Evolutionary conservation across 2,329 filamentous ascomycete genomes (phyloP).

Genomic region (Ceratocystis smalleyi): DNA sequence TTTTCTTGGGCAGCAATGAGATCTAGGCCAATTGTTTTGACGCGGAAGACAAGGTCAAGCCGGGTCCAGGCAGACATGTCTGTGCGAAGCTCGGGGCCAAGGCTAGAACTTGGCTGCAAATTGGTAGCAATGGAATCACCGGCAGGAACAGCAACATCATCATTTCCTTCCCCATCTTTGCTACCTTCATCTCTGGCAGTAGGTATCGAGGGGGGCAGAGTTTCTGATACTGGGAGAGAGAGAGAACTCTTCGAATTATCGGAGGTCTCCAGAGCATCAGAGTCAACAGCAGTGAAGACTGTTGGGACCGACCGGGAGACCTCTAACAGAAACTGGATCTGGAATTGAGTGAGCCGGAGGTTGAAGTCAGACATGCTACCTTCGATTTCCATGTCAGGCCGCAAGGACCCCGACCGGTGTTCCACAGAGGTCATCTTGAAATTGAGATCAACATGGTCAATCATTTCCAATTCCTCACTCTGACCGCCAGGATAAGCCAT

Average conservation of each 20-base stretch:
- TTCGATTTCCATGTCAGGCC: constrained; percentile 82
- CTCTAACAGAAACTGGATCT: constrained; percentile 77
- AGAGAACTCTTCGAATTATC: not conserved
- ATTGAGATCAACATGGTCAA: constrained; percentile 87
- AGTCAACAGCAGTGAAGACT: constrained; percentile 48
- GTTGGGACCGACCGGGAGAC: constrained; percentile 76
- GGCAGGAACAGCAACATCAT: constrained; percentile 7
- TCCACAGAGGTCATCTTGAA: constrained; percentile 88
- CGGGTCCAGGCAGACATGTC: constrained; percentile 71
- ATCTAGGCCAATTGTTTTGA: constrained; percentile 76
- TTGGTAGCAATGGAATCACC: constrained; percentile 22
- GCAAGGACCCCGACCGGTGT: constrained; percentile 57
- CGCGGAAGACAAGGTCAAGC: constrained; percentile 78
- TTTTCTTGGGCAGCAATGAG: constrained; percentile 62
- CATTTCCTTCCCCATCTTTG: not conserved
- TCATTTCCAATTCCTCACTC: constrained; percentile 82
- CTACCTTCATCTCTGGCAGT: not conserved
- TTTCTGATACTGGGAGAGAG: not conserved
- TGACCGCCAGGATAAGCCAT: constrained; percentile 61
- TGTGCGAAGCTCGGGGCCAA: constrained; percentile 55
- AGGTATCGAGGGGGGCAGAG: constrained; percentile 22
- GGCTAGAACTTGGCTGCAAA: constrained; percentile 19
- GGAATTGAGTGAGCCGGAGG: constrained; percentile 72
- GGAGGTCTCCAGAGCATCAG: not conserved
- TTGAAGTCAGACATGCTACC: constrained; percentile 90